These are phyloP conservation scores for Neurospora discreta DNA, from an alignment of 495 filamentous ascomycete species.

Conservation along the genomic window DNA sequence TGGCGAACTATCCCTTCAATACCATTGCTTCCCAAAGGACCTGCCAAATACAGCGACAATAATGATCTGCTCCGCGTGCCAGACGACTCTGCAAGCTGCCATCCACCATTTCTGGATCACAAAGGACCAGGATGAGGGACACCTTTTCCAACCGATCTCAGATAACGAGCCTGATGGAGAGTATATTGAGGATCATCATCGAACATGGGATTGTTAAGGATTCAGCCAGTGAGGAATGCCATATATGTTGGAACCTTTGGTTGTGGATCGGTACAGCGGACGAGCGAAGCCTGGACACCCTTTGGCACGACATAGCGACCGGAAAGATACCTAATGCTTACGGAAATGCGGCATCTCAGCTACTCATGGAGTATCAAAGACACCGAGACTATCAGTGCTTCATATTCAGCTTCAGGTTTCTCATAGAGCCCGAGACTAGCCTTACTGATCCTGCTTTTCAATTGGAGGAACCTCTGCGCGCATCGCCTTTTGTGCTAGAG, in stretches of 20 bases:
- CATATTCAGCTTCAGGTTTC: neutral
- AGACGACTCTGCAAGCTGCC: neutral
- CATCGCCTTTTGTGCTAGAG: neutral
- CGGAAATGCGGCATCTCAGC: neutral
- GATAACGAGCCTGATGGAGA: neutral
- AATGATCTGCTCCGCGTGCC: neutral
- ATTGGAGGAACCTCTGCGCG: fast-evolving
- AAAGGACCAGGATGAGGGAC: neutral
- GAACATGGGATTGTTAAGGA: neutral
- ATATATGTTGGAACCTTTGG: neutral
- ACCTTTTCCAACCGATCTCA: neutral
- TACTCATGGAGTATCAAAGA: neutral
- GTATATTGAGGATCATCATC: neutral
- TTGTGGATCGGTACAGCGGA: fast-evolving
- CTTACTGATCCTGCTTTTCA: fast-evolving
- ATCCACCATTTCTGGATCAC: neutral
- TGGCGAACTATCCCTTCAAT: fast-evolving
- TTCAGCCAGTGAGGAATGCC: fast-evolving
- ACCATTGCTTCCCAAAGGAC: neutral
- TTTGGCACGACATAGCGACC: neutral
- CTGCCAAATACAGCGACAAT: neutral
- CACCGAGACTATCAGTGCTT: neutral
- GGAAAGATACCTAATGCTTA: neutral
- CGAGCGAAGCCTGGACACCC: neutral
- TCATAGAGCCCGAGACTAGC: neutral